Conservation (phyloP, 129 eudicot species). For the Apium graveolens region DNA sequence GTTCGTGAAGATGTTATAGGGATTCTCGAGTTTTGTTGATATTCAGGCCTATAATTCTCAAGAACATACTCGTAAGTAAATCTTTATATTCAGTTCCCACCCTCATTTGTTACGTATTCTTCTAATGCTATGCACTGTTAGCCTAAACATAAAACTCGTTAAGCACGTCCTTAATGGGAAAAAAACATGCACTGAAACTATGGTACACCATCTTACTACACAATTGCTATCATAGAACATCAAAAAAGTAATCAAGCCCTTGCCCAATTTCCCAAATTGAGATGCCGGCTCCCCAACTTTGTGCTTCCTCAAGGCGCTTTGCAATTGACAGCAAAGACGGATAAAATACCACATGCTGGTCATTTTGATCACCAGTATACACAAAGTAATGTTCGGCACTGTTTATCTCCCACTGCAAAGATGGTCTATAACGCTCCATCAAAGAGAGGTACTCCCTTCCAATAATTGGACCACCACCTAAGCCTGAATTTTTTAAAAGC, state of each 20-base stretch:
- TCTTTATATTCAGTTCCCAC: background rate
- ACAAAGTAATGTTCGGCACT: slow-evolving; percentile 81
- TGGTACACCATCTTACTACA: slow-evolving; percentile 1
- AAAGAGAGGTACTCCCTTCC: slow-evolving; percentile 82
- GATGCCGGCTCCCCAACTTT: slow-evolving; percentile 70
- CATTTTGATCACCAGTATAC: slow-evolving; percentile 47
- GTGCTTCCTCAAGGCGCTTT: slow-evolving; percentile 73
- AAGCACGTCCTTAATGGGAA: background rate
- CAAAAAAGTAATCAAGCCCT: slow-evolving; percentile 81
- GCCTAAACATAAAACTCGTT: background rate
- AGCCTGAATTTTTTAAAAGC: slow-evolving; percentile 28
- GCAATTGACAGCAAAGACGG: slow-evolving; percentile 66
- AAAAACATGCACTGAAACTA: background rate
- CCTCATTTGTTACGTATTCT: background rate
- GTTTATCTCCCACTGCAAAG: slow-evolving; percentile 64
- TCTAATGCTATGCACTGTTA: background rate
- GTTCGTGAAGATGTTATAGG: no score
- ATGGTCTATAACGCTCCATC: slow-evolving; percentile 69
- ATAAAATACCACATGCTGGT: slow-evolving; percentile 67
- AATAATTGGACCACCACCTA: slow-evolving; percentile 71
- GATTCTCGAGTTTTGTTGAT: background rate
- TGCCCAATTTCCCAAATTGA: slow-evolving; percentile 99
- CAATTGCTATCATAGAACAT: slow-evolving; percentile 32
- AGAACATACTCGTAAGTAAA: background rate
- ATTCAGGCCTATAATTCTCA: background rate